Conservation (phyloP, 371 early-diverging fungal species). For the Umbelopsis sp. region DNA sequence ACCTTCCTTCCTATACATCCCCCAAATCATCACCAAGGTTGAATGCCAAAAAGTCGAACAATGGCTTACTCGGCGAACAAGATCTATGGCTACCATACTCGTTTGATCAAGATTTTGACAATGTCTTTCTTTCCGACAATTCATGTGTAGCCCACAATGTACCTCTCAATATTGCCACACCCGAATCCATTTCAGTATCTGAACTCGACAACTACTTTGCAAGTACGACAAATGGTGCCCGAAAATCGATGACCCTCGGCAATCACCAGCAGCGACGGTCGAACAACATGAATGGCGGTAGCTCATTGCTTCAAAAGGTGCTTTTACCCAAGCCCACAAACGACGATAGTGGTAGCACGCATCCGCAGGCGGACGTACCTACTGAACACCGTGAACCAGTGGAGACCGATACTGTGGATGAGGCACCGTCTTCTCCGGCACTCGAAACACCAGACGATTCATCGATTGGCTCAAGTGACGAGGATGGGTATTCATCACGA, state of each 20-base stretch:
- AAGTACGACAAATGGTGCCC: slow-evolving; percentile 19
- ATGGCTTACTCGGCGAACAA: slow-evolving; percentile 37
- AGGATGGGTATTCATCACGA: background rate
- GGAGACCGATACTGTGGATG: background rate
- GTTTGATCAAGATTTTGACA: slow-evolving; percentile 54
- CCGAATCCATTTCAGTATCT: slow-evolving; percentile 50
- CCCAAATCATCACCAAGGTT: slow-evolving; percentile 14
- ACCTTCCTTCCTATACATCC: background rate
- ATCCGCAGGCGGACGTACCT: slow-evolving; percentile 13
- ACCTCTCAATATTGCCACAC: slow-evolving; percentile 45
- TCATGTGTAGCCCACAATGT: slow-evolving; percentile 27
- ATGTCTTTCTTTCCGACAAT: slow-evolving; percentile 39
- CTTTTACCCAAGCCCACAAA: slow-evolving; percentile 28
- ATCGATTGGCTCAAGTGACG: slow-evolving; percentile 8
- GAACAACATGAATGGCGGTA: slow-evolving; percentile 14
- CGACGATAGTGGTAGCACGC: slow-evolving; percentile 15
- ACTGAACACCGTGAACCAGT: background rate
- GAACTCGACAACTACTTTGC: slow-evolving; percentile 52
- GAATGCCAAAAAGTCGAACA: slow-evolving; percentile 18
- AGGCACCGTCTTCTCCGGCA: background rate
- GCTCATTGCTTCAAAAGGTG: slow-evolving; percentile 43
- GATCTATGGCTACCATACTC: slow-evolving; percentile 49
- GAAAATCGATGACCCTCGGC: background rate
- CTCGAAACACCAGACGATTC: slow-evolving; percentile 12
- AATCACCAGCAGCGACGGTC: background rate